Base-by-base conservation (phyloP, 805 yeast species). In the Yamadazyma paraphyllophila region DNA sequence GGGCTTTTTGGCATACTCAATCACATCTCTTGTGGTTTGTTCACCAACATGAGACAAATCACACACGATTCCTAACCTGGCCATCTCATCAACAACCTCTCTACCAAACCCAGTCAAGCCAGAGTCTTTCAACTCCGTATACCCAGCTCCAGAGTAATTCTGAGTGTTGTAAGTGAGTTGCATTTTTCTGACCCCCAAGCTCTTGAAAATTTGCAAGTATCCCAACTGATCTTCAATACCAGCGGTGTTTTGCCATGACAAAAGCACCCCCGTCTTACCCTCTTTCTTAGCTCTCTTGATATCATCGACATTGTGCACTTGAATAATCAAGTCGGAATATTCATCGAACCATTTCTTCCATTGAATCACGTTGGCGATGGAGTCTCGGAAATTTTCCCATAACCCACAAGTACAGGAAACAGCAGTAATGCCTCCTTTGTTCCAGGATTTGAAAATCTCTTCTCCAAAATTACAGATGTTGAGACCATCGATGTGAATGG, bases 141-240 rank as follows among this genome's bases (percentile, higher is more conserved):
- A 48, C 7, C 52, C 52, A 15, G 52, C 46, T 1, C 52, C 52
- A 1, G 52, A 48, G 26, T 48, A 48, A 33, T 48, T 48, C 30
- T 48, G 52, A 13, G 52, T 48, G 26, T 48, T 48, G 36, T 48
- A 48, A n/a, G 52, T 48, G n/a, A 48, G 38, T 32, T 48, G 52
- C 52, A 48, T 48, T 20, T 36, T 48, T 31, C 52, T 34, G 12
- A 48, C 52, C 3, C 52, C 52, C 39, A 48, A 45, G 36, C 45
- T 49, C 40, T 49, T 41, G 37, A 48, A 48, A n/a, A 43, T 43
- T 39, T 48, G 36, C 15, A 48, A 40, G 31, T 46, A 48, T 7
- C 49, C 52, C 9, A 48, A 31, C 31, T 48, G 46, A 33, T 48
- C 52, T 48, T 48, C 52, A 37, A 48, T 48, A 2, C 52, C 52